Conservation (phyloP, 2,329 filamentous ascomycete genomes). For the Fusarium nisikadoi region DNA sequence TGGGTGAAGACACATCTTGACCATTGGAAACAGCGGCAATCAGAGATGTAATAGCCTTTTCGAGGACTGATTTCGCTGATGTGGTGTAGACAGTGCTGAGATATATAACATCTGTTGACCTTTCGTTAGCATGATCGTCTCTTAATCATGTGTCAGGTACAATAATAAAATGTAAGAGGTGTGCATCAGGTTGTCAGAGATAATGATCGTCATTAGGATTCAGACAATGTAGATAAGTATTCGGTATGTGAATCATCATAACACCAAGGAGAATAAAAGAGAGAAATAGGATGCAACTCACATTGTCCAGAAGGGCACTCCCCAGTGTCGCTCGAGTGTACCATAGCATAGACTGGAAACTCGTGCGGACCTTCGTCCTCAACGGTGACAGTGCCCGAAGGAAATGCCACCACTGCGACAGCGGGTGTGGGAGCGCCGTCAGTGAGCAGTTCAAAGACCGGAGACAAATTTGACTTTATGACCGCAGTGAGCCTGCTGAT, state of each 20-base stretch:
- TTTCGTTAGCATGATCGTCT: constrained; percentile 47
- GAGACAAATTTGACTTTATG: constrained; percentile 71
- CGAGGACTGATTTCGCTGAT: constrained; percentile 51
- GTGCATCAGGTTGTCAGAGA: constrained; percentile 90
- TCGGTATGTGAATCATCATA: constrained; percentile 86
- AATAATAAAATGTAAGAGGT: constrained; percentile 29
- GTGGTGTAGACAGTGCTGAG: constrained; percentile 51
- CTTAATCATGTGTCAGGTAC: constrained; percentile 3
- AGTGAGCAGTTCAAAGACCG: constrained; percentile 74
- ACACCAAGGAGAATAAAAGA: constrained; percentile 53
- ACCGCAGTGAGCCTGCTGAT: constrained; percentile 74
- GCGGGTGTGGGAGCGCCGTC: constrained; percentile 83
- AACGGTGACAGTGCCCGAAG: constrained; percentile 59
- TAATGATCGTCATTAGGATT: constrained; percentile 85
- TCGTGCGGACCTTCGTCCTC: constrained; percentile 49
- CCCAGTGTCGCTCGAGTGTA: constrained; percentile 90
- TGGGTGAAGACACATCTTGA: constrained; percentile 46
- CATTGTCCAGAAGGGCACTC: constrained; percentile 90
- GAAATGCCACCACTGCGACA: constrained; percentile 76
- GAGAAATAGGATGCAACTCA: constrained; percentile 66
- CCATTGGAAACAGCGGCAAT: constrained; percentile 48
- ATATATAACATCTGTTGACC: constrained; percentile 48
- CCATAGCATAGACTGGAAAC: constrained; percentile 67
- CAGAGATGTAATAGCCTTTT: constrained; percentile 56
- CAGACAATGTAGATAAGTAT: constrained; percentile 99